Base-by-base conservation (phyloP, 2,329 filamentous ascomycete species). In the Cylindrodendrum hubeiense region DNA sequence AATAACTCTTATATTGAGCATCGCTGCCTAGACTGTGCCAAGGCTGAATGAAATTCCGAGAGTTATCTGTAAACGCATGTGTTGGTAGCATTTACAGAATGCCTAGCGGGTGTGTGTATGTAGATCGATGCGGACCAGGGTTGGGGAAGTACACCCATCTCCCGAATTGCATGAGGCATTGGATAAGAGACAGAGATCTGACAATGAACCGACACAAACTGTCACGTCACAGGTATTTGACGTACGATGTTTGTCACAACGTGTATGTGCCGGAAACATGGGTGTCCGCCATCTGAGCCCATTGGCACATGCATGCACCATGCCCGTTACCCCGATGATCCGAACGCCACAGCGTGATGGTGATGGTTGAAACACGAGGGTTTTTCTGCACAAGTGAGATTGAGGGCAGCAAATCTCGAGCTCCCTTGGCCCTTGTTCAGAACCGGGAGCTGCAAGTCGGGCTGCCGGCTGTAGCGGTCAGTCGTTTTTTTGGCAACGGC, bases 241-340 rank as follows among this genome's bases (percentile, higher is more conserved):
- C 33, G 46, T 58, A 58, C 44, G 55, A 58, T 43, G 19, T 10
- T 12, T 19, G 4, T 6, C 46, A 19, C 17, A 8, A 28, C 46
- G 30, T 49, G 24, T 30, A n/a, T 24, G 24, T 30, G 30, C 13
- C 15, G 21, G 39, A 19, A n/a, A 30, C 24, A 49, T 39, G 37
- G 3, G 15, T 39, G 12, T 7, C 17, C 26, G 33, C 12, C 13
- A 13, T 22, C 46, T 59, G 47, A 59, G 46, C 34, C 47, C 46
- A 59, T 59, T 50, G 24, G 44, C 46, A 50, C 55, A 33, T 58
- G 55, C 44, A 43, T 49, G 30, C 6, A 37, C 13, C 15, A 12
- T 34, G 30, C 52, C 47, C 56, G 56, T 60, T 60, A 19, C 56
- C 26, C 56, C 56, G 56, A 60, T 26, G 19, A 43, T 15, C 49